A percentile compares a stretch with the other conserved stretches of the same genome.
Evolutionary conservation across 371 early-diverging fungal genomes (phyloP).

Genomic region (Massospora cicadina): DNA sequence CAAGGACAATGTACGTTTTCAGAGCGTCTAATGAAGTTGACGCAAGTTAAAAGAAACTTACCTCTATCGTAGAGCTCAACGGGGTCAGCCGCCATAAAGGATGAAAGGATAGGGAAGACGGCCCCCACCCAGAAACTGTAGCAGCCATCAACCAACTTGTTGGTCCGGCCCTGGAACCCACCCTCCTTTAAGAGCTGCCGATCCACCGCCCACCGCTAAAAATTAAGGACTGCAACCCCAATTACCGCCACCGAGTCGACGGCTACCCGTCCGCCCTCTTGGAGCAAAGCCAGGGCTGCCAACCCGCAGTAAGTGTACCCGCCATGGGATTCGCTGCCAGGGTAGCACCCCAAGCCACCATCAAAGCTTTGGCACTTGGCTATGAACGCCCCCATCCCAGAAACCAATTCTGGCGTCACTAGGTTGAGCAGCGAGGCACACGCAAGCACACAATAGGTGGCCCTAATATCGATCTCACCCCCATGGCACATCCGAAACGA

Average conservation of each 20-base stretch:
- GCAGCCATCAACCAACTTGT: conserved; percentile 96
- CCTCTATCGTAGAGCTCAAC: background rate
- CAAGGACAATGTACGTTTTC: conserved; percentile 69
- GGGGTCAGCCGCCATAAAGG: conserved; percentile 15
- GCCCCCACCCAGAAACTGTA: conserved; percentile 96
- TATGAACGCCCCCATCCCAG: conserved; percentile 53
- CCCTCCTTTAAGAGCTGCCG: conserved; percentile 84
- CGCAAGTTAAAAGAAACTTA: background rate
- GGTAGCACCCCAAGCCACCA: conserved; percentile 81
- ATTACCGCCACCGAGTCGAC: conserved; percentile 35
- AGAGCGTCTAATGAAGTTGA: conserved; percentile 33
- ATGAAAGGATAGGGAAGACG: conserved; percentile 50
- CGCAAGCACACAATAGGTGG: conserved; percentile 78
- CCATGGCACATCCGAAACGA: conserved; percentile 78
- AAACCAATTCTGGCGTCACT: conserved; percentile 55
- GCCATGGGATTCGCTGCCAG: conserved; percentile 91
- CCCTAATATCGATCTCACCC: conserved; percentile 90
- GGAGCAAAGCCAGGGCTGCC: conserved; percentile 71
- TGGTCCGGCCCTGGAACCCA: conserved; percentile 91
- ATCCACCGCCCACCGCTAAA: conserved; percentile 46
- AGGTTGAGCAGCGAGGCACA: conserved; percentile 59
- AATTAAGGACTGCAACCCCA: background rate
- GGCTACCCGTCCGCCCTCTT: conserved; percentile 35
- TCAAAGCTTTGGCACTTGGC: conserved; percentile 80
- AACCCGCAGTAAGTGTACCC: conserved; percentile 93